Evolutionary conservation across 495 filamentous ascomycete genomes (phyloP), one percentile per base, ranked within the genome.

Genomic region (Talaromyces nanjingensis): DNA sequence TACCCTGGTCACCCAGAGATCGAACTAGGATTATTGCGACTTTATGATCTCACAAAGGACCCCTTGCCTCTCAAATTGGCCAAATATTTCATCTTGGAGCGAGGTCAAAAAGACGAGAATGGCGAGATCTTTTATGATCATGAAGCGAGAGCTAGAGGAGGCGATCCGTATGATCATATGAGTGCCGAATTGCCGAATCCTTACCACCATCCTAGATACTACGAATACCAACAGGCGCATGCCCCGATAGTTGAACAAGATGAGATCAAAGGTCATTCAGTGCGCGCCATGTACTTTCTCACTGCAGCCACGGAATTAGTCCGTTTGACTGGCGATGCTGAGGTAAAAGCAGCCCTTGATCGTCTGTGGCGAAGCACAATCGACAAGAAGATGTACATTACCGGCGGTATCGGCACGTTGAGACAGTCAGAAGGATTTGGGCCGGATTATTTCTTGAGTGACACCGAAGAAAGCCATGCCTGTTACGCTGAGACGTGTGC

Each of bases 401-500:
- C 84, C 0, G 84, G 84, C 5, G 85, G 84, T 0, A 84, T 87
- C 66, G 85, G 84, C 5, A 79, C 83, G 0, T 79, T 85, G 57
- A 76, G 78, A 60, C 82, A 87, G 68, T 86, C 80, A 81, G 84
- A 86, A 70, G 84, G 85, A 0, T 86, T 87, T 68, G 85, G 83
- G 0, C 75, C 81, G 34, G 79, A 83, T 60, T 87, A 85, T 65
- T 85, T 84, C 64, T 69, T 87, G 6, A 82, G 82, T 5, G 80
- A 83, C 20, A 73, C 80, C 2, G 83, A 79, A 0, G 80, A 86
- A 60, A 83, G 86, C 54, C 83, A 83, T 11, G 84, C 84, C 0
- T 87, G 83, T 65, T 87, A 86, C 68, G 78, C 84, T 14, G 85
- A 87, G 69, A 87, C 84, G 5, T 87, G 84, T 64, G 84, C 84